phyloP scores from a whole-genome alignment of 139 green algal species.

The Mychonastes homosphaera region DNA sequence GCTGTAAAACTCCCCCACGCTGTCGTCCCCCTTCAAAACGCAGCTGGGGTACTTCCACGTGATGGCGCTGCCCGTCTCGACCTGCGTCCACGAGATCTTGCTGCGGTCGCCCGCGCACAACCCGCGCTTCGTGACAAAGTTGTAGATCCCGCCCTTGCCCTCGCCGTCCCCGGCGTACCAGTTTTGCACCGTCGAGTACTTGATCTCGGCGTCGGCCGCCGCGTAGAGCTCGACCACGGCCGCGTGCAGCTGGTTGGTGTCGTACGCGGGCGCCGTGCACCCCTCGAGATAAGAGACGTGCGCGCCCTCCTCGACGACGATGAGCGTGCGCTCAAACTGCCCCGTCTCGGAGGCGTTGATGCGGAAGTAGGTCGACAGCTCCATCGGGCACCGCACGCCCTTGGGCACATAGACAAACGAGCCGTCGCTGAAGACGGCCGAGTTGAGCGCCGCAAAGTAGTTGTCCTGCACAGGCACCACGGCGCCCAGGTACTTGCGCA shows the following conservation, averaged over 20 bases:
- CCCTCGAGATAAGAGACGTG: slow-evolving; percentile 97
- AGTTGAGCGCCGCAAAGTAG: slow-evolving; percentile 97
- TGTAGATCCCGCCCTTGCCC: slow-evolving; percentile 95
- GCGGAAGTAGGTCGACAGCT: slow-evolving; percentile 98
- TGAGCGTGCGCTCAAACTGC: slow-evolving; percentile 98
- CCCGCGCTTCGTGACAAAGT: slow-evolving; percentile 99
- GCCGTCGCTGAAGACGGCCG: slow-evolving; percentile 94
- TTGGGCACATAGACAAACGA: slow-evolving; percentile 98
- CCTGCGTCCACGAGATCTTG: slow-evolving; percentile 99
- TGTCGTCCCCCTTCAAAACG: slow-evolving; percentile 88
- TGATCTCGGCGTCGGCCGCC: slow-evolving; percentile 85
- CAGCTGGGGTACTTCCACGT: slow-evolving; percentile 99
- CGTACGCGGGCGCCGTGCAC: slow-evolving; percentile 90
- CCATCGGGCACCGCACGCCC: slow-evolving; percentile 91
- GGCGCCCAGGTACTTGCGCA: slow-evolving; percentile 82
- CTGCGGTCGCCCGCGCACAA: slow-evolving; percentile 81
- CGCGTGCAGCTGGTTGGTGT: slow-evolving; percentile 95
- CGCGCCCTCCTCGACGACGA: slow-evolving; percentile 86
- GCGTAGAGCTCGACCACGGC: slow-evolving; percentile 93
- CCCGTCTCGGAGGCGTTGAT: slow-evolving; percentile 96
- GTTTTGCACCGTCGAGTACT: slow-evolving; percentile 99
- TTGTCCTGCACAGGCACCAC: slow-evolving; percentile 93
- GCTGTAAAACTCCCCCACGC: slow-evolving; percentile 93
- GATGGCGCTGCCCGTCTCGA: slow-evolving; percentile 95
- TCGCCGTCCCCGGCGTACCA: slow-evolving; percentile 93